Percentiles rank a stretch among this genome's conserved stretches.
phyloP scores from a whole-genome alignment of 768 basidiomycete genomes.

The Lentinula aciculospora region DNA sequence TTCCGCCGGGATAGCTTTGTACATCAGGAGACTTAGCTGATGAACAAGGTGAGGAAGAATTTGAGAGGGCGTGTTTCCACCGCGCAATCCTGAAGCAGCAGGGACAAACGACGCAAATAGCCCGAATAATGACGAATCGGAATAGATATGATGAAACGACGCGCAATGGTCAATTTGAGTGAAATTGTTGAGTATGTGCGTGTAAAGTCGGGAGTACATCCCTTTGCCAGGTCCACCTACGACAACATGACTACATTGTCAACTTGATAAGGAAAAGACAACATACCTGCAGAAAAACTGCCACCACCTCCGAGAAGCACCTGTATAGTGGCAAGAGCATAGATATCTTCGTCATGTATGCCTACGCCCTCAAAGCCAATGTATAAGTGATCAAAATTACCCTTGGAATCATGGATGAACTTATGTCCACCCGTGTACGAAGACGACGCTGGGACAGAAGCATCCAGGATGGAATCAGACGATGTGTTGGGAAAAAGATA shows the following conservation, averaged over 20 bases:
- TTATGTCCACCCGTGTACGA: constrained; percentile 83
- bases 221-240: constrained; percentile 95
- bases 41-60: constrained; percentile 83
- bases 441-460: constrained; percentile 21
- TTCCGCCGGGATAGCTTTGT: constrained; percentile 53
- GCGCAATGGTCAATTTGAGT: constrained; percentile 92
- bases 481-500: constrained; percentile 54
- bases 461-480: constrained; percentile 14
- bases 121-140: constrained; percentile 90
- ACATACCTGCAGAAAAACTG: constrained; percentile 85
- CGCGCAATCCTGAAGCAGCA: constrained; percentile 44
- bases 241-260: not conserved
- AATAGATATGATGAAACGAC: constrained; percentile 96
- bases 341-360: constrained; percentile 89
- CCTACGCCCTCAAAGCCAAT: constrained; percentile 89
- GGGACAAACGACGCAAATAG: constrained; percentile 84
- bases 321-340: constrained; percentile 90
- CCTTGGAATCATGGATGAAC: constrained; percentile 52
- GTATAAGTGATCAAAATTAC: constrained; percentile 91
- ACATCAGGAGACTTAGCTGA: constrained; percentile 79
- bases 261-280: not conserved
- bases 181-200: constrained; percentile 92
- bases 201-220: constrained; percentile 97
- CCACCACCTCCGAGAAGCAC: constrained; percentile 94
- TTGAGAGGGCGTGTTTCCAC: constrained; percentile 60